Base-by-base conservation (phyloP, 768 basidiomycete species). In the Pleurotus eryngii region DNA sequence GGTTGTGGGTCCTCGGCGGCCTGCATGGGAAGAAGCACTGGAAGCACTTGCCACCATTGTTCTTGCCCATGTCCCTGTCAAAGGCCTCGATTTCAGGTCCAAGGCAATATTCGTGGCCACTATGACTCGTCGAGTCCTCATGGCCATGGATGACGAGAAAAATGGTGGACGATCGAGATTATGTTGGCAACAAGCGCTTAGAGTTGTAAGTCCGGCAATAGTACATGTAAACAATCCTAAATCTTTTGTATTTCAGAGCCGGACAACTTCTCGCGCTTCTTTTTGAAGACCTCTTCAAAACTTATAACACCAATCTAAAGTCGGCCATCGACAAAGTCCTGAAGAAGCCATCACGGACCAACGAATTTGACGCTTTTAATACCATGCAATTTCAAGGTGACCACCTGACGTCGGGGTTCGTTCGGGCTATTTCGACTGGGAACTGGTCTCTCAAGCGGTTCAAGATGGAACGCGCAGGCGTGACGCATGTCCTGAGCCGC, bases 371-470 rank as follows among this genome's bases (percentile, higher is more conserved):
- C 66, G 95, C 95, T 3, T 89, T 87, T 75, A 92, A 90, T 65
- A 92, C 90, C 2, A 91, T 99, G 87, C 87, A 90, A 67, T 93
- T 97, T 72, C 91, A 94, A 72, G 91, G 92, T n/a, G 94, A 98
- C 61, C 90, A 92, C 62, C 92, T 99, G 66, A 98, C 96, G 14
- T 81, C 92, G 15, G 97, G 96, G 24, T 98, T 99, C 66, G 88
- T 93, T 39, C 91, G 96, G 55, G 95, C 97, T 24, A 98, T 99
- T 60, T 97, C 95, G 7, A 99, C 97, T 0, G 97, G 97, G 8
- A 99, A 99, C 68, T 99, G 97, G 97, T 94, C 92, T 8, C 77
- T 99, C 49, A 98, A 98, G 72, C 91, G 97, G 51, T 98, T 99
- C 82, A 96, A 95, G 77, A 98, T 98, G 91, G 96, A 98, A 68